Conservation (phyloP, 139 green algal species). For the Zygnema circumcarinatum region DNA sequence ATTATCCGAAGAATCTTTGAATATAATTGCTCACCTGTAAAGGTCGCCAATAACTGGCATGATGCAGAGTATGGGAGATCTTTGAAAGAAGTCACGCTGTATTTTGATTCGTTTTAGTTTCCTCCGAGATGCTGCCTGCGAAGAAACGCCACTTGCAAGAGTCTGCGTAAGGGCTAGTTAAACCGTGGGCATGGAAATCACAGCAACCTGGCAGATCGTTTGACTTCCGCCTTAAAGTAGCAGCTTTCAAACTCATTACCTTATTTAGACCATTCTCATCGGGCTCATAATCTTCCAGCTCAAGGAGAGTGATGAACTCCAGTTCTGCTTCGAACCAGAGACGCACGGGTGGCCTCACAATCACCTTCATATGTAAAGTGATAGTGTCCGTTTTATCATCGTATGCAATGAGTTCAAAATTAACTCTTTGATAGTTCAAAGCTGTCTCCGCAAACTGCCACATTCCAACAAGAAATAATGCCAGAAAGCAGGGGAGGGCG, state of each 20-base stretch:
- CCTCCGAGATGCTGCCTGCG: background rate
- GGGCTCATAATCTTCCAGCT: constrained; percentile 4
- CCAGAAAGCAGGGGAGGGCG: background rate
- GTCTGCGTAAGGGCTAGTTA: background rate
- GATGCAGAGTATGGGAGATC: background rate
- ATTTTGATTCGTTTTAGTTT: background rate
- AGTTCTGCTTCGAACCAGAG: background rate
- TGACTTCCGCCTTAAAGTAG: background rate
- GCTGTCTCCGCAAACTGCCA: background rate
- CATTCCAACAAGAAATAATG: background rate
- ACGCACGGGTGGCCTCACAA: background rate
- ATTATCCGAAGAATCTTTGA: too few species aligned
- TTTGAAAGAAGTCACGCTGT: background rate
- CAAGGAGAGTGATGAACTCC: constrained; percentile 10
- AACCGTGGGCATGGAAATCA: background rate
- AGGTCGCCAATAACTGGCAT: background rate
- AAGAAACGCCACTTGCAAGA: background rate
- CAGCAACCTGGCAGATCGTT: background rate
- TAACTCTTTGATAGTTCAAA: constrained; percentile 1
- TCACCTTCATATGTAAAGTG: constrained; percentile 6
- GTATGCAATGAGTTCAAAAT: background rate
- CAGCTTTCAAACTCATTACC: background rate
- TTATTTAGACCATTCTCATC: background rate
- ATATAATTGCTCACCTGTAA: background rate
- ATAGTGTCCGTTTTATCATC: background rate